Evolutionary conservation across 139 green algal species (phyloP), one percentile per base, ranked within the genome.

Genomic region (Edaphochlamys debaryana): DNA sequence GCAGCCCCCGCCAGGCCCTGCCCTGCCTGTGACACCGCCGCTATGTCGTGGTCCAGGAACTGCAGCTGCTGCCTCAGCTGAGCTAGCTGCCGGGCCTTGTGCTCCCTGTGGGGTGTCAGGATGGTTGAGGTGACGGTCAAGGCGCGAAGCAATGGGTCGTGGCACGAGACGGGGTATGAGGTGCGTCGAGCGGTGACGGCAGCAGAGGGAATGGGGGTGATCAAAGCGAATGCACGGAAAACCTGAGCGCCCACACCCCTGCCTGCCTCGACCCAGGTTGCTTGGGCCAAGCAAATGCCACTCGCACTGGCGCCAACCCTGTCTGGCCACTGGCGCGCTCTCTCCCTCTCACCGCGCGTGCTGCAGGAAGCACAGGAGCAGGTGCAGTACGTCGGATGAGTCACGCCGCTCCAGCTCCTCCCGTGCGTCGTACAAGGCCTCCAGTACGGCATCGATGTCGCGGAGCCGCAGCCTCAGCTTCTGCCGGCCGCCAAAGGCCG

Each of bases 291-390:
- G n/a, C n/a, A n/a, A n/a, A n/a, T n/a, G n/a, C n/a, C n/a, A n/a
- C n/a, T n/a, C n/a, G n/a, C n/a, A n/a, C n/a, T n/a, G n/a, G n/a
- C n/a, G n/a, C 22, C 25, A 17, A 22, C 45, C 62, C 27, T 52
- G 56, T 6, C n/a, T n/a, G n/a, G n/a, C n/a, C n/a, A n/a, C n/a
- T n/a, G n/a, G n/a, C n/a, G n/a, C n/a, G n/a, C n/a, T n/a, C n/a
- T n/a, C n/a, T n/a, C n/a, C n/a, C n/a, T n/a, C 81, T 1, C 70
- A 92, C 92, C 86, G 93, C 38, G 92, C 89, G 52, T 93, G 87
- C 60, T 94, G 86, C 69, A 98, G 86, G 81, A 98, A 97, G 37
- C 94, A 88, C 56, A 95, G 89, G 69, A 98, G 86, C 76, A 98
- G 90, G 69, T 94, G 82, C 86, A 97, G 79, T 41, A 87, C 86